Base-by-base conservation (phyloP, 768 basidiomycete species). In the Lactarius psammicola region DNA sequence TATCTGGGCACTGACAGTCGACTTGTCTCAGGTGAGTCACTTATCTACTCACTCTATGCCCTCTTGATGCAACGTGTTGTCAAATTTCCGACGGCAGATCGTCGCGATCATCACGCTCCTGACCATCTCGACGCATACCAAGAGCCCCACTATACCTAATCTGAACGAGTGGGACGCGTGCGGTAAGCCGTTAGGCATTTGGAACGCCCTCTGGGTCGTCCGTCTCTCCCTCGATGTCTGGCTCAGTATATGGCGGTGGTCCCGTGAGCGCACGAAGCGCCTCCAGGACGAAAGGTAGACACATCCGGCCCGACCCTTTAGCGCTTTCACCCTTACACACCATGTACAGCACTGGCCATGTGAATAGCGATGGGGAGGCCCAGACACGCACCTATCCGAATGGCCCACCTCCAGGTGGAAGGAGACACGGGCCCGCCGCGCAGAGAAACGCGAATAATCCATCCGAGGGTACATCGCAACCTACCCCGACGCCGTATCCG, bases 181-280 rank as follows among this genome's bases (percentile, higher is more conserved):
- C 68, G 79, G 79, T 53, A 80, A 84, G 20, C 88, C 89, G 9
- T 74, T 90, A 30, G 89, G 89, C 7, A 76, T 79, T 2, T 90
- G 88, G 89, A 82, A 86, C 59, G 78, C 80, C 40, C 76, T 90
- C 5, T 90, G 89, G 89, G 73, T 86, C 30, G 76, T 80, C 23
- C 79, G 86, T 59, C 82, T 82, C 1, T 72, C 78, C 13, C 70
- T 88, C 40, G 82, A 84, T 10, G 77, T 80, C 42, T 69, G 72
- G 31, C 70, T 89, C 59, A 78, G 84, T 1, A 80, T 81, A 66
- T 89, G 88, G 88, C 81, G 82, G 49, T 90, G 80, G 71, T 64
- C 72, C 28, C 63, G 73, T n/a, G 73, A 75, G 28, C 73, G 75
- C 18, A 68, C 67, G 1, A 56, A 57, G 26, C 70, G 71, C 15